These are phyloP conservation scores for Cordia subcordata DNA, from an alignment of 257 asterid genomes.

Conservation along the genomic window DNA sequence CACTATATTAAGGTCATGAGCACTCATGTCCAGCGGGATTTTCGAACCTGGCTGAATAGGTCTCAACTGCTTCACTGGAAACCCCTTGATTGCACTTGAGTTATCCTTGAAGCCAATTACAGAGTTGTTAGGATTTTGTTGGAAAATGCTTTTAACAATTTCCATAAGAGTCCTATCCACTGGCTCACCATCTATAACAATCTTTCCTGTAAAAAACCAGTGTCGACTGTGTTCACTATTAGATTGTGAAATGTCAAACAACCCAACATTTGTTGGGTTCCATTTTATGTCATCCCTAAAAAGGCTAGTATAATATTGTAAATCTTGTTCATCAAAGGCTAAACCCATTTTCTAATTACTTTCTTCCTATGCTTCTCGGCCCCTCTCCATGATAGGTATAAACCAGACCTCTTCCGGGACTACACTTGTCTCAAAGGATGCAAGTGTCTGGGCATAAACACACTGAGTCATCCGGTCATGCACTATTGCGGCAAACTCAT, in stretches of 20 bases:
- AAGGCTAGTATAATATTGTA: conserved; percentile 78
- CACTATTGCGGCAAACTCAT: conserved; percentile 71
- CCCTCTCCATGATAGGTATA: conserved; percentile 92
- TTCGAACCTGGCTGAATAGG: conserved; percentile 69
- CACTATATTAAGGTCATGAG: conserved; percentile 59
- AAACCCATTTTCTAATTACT: conserved; percentile 83
- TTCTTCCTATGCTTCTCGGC: conserved; percentile 82
- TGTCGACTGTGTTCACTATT: conserved; percentile 97
- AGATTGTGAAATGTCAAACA: conserved; percentile 95
- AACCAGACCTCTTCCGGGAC: conserved; percentile 64
- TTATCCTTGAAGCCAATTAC: conserved; percentile 97
- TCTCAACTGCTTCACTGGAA: conserved; percentile 57
- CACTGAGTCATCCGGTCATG: conserved; percentile 97
- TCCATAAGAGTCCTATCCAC: conserved; percentile 77
- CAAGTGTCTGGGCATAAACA: conserved; percentile 57
- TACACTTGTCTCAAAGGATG: conserved; percentile 62
- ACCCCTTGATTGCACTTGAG: conserved; percentile 89
- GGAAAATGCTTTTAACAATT: conserved; percentile 76
- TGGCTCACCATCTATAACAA: conserved; percentile 69
- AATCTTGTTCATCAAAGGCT: conserved; percentile 92
- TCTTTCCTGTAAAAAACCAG: conserved; percentile 91
- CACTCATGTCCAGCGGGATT: conserved; percentile 49
- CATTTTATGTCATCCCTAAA: conserved; percentile 80
- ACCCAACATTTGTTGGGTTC: conserved; percentile 83
- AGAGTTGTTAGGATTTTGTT: conserved; percentile 77